Base-by-base conservation (phyloP, 2,329 filamentous ascomycete species). In the Colletotrichum musae region DNA sequence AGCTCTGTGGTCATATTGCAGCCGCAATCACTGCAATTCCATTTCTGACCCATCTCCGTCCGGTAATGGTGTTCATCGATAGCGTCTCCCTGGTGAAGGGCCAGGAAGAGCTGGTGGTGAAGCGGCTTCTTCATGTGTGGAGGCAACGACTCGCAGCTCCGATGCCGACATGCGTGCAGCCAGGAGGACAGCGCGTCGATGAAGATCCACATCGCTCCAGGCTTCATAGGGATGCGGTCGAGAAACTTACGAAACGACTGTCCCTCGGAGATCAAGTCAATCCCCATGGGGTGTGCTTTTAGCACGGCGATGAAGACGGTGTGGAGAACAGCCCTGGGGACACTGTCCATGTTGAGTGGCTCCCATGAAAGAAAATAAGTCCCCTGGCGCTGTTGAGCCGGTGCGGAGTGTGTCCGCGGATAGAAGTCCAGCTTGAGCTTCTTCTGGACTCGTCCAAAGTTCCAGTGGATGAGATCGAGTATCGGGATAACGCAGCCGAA, bases 401-500 rank as follows among this genome's bases (percentile, higher is more conserved):
- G 41, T 13, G 56, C 47, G 12, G 58, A 59, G 6, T 53, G 47
- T 5, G 64, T 48, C 6, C 62, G 51, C 0, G 69, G 68, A 32
- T 50, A 63, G 36, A 72, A 71, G 6, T 72, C 64, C 6, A 72
- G 52, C 4, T n/a, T n/a, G 5, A 58, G 75, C 3, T 64, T 72
- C 15, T 73, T 76, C 16, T 73, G 39, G 2, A 59, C 45, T 4
- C 58, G 60, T 26, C 15, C 61, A 2, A 16, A 53, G 52, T 77
- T 76, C 41, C 67, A 70, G 0, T 63, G 69, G 0, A 78, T 26
- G 0, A 64, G 6, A 1, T 73, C 39, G 4, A 80, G 18, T 0
- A 80, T 36, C 0, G 52, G 36, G 6, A 68, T 48, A 1, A 76
- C 71, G 3, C 61, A 21, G 1, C 72, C 71, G 15, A 80, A 71